Evolutionary conservation across 768 basidiomycete species (phyloP), one percentile per base, ranked within the genome.

Genomic region (Termitomyces sp.): DNA sequence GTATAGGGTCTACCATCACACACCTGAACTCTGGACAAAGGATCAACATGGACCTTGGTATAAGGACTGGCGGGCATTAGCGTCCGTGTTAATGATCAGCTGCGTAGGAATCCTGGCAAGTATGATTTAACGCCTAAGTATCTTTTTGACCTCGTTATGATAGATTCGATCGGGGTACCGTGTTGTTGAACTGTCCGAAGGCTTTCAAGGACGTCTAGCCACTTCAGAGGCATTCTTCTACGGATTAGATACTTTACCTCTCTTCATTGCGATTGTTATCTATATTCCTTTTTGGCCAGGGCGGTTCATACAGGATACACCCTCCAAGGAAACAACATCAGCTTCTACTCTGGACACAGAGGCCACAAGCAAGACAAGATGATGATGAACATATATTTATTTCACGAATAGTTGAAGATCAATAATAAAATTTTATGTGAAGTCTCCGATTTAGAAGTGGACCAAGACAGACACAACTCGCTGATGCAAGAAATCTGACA

Each of bases 231-330:
- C 65, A 5, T 82, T 78, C 63, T 89, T 91, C 67, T 91, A 88
- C 65, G 80, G 71, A 6, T 73, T 90, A 46, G 73, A 92, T 67
- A 80, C 86, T 0, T 71, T 88, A 2, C 88, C 87, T 8, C 75
- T 89, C 12, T 78, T 85, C 57, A 64, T 90, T 34, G 84, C 86
- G 35, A 80, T 84, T 43, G 67, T 67, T 1, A 71, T 82, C 12
- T 87, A 86, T 62, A 61, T 76, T 27, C 70, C 81, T n/a, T 83
- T 85, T 68, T 91, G 87, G 86, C 89, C 86, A 1, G 84, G 84
- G 3, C 68, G 79, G 61, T 82, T 82, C 63, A 82, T 84, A 27
- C 19, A 21, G n/a, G 27, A 27, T 27, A 19, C 12, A 10, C 10
- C 32, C 6, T 29, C 42, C 6, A 27, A 45, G 31, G 45, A 32